phyloP scores from a whole-genome alignment of 2,329 filamentous ascomycete genomes.

The Sarocladium kiliense region DNA sequence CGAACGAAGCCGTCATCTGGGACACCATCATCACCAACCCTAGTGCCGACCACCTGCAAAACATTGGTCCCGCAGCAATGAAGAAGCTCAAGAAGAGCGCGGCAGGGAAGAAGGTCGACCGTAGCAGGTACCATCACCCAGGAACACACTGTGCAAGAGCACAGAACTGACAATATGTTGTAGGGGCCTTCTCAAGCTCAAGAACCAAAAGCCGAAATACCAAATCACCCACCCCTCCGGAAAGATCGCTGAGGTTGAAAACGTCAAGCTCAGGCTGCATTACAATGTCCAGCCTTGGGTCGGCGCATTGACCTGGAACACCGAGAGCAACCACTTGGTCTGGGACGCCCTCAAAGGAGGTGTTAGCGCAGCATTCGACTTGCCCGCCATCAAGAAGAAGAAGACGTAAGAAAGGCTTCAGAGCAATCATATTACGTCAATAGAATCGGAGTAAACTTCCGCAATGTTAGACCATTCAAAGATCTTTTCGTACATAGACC shows the following conservation, averaged over 20 bases:
- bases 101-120: constrained; percentile 56
- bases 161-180: constrained; percentile 8
- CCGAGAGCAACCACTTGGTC: constrained; percentile 42
- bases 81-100: constrained; percentile 58
- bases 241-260: constrained; percentile 65
- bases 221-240: constrained; percentile 89
- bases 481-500: neutral
- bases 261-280: constrained; percentile 75
- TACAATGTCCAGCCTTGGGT: constrained; percentile 99
- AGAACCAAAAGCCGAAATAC: constrained; percentile 90
- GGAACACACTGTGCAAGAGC: constrained; percentile 11
- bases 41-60: constrained; percentile 57
- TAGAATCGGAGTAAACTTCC: neutral
- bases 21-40: constrained; percentile 84
- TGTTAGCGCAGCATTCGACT: constrained; percentile 56
- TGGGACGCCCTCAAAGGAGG: constrained; percentile 65
- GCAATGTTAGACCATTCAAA: neutral
- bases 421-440: neutral
- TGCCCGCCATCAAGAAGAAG: constrained; percentile 59
- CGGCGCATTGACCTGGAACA: constrained; percentile 78
- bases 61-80: constrained; percentile 53
- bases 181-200: constrained; percentile 69
- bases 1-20: constrained; percentile 85
- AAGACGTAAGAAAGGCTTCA: constrained; percentile 19
- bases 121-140: constrained; percentile 38